A percentile compares a stretch with the other conserved stretches of the same genome.
phyloP scores from a whole-genome alignment of 73 alveolate species.

The Paramecium tetraurelia region DNA sequence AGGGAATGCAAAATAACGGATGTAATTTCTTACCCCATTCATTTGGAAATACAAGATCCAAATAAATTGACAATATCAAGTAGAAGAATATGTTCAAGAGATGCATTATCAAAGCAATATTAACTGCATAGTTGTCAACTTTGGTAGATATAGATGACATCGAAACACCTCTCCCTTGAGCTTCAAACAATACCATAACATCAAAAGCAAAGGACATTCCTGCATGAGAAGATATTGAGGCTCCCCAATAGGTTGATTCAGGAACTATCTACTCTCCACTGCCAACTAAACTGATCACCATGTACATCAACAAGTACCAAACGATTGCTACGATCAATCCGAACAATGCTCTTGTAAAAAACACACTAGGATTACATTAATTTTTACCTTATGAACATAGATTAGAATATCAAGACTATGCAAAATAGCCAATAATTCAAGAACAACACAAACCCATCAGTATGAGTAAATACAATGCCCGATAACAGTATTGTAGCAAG shows the following conservation, averaged over 20 bases:
- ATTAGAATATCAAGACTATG: conserved; percentile 67
- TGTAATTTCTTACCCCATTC: conserved; percentile 76
- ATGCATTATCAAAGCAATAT: conserved; percentile 60
- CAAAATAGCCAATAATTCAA: conserved; percentile 76
- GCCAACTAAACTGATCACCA: conserved; percentile 71
- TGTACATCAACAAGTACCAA: conserved; percentile 74
- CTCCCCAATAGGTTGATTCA: conserved; percentile 59
- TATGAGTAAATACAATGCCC: conserved; percentile 62
- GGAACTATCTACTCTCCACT: conserved; percentile 47
- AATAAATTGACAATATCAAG: conserved; percentile 65
- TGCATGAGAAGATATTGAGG: conserved; percentile 73
- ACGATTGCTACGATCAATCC: conserved; percentile 79
- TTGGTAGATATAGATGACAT: conserved; percentile 47
- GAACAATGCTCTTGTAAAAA: conserved; percentile 81
- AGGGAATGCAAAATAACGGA: conserved; percentile 68
- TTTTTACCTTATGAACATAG: conserved; percentile 64
- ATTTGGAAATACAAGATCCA: conserved; percentile 77
- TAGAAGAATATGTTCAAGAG: conserved; percentile 64
- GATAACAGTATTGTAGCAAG: conserved; percentile 70
- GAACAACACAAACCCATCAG: conserved; percentile 75
- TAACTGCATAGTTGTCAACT: conserved; percentile 63
- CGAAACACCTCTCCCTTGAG: conserved; percentile 64
- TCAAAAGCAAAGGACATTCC: conserved; percentile 77
- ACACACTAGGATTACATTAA: conserved; percentile 57
- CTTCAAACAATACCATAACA: conserved; percentile 72